Percentiles rank a stretch among this genome's conserved stretches.
These are phyloP conservation scores for Aspergillus sergii DNA, from an alignment of 2,329 filamentous ascomycete genomes.

Conservation along the genomic window DNA sequence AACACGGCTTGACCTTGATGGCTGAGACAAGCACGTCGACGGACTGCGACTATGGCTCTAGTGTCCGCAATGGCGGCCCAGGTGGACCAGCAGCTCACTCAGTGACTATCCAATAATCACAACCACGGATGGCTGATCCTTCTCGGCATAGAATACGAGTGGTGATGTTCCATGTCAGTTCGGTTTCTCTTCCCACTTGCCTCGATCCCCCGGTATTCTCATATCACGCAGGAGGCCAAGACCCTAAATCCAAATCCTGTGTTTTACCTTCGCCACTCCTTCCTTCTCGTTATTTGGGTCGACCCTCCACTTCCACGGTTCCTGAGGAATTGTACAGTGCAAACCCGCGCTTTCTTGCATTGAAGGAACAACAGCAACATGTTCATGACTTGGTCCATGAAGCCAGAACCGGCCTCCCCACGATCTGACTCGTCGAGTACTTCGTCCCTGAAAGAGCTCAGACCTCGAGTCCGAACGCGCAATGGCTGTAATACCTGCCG, in stretches of 20 bases:
- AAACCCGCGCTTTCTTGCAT: background rate
- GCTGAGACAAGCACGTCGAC: background rate
- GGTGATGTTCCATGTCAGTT: background rate
- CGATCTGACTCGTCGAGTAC: background rate
- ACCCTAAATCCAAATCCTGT: background rate
- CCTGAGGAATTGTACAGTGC: background rate
- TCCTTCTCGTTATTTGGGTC: background rate
- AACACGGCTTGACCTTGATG: background rate
- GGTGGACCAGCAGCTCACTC: background rate
- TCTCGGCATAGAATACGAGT: background rate
- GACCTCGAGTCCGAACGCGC: constrained; percentile 2
- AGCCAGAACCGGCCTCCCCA: background rate
- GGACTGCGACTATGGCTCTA: background rate
- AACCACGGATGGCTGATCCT: background rate
- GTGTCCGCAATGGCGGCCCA: background rate
- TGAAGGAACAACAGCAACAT: background rate
- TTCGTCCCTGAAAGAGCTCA: background rate
- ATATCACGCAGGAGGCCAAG: background rate
- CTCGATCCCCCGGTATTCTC: background rate
- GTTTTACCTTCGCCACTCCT: background rate
- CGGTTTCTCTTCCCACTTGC: background rate
- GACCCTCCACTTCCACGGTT: background rate
- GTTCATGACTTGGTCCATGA: background rate
- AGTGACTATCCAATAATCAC: background rate
- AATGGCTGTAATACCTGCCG: constrained; percentile 11